phyloP scores from a whole-genome alignment of 2,329 filamentous ascomycete species.

The Ascochyta fabae region DNA sequence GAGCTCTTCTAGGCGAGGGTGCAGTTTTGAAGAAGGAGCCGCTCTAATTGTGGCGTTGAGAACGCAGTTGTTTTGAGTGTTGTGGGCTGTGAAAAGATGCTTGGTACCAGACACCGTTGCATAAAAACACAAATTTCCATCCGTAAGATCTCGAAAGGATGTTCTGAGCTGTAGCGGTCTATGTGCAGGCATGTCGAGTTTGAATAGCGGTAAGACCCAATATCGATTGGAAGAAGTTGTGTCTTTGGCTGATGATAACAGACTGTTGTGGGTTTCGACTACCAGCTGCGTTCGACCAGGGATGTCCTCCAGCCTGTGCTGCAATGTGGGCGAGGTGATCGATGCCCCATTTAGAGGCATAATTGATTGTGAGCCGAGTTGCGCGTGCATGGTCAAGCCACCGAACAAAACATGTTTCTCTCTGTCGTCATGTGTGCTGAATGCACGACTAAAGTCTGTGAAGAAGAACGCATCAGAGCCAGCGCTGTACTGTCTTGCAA shows the following conservation, averaged over 20 bases:
- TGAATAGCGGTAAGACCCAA: constrained; percentile 37
- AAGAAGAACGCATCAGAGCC: constrained; percentile 49
- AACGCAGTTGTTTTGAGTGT: neutral
- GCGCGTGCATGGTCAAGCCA: constrained; percentile 31
- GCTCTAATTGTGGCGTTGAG: neutral
- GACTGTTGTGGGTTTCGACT: constrained; percentile 18
- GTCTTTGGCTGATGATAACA: neutral
- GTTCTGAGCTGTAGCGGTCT: constrained; percentile 28
- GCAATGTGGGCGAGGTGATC: constrained; percentile 15
- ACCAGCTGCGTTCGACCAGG: constrained; percentile 23
- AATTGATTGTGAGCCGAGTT: constrained; percentile 45
- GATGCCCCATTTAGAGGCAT: constrained; percentile 29
- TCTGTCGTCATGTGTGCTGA: constrained; percentile 25
- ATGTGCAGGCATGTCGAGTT: constrained; percentile 42
- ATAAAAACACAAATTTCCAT: constrained; percentile 1
- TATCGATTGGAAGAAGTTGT: neutral
- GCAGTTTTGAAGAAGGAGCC: neutral
- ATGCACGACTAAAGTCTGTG: constrained; percentile 47
- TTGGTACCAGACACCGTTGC: constrained; percentile 2
- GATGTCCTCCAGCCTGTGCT: constrained; percentile 21
- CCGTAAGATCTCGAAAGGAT: constrained; percentile 11
- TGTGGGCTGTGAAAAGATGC: neutral
- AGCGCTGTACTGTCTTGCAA: constrained; percentile 38
- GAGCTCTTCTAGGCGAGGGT: constrained; percentile 30
- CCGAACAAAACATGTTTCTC: constrained; percentile 19